These are phyloP conservation scores for Aspergillus quadrilineatus DNA, from an alignment of 2,329 filamentous ascomycete species.

Conservation along the genomic window DNA sequence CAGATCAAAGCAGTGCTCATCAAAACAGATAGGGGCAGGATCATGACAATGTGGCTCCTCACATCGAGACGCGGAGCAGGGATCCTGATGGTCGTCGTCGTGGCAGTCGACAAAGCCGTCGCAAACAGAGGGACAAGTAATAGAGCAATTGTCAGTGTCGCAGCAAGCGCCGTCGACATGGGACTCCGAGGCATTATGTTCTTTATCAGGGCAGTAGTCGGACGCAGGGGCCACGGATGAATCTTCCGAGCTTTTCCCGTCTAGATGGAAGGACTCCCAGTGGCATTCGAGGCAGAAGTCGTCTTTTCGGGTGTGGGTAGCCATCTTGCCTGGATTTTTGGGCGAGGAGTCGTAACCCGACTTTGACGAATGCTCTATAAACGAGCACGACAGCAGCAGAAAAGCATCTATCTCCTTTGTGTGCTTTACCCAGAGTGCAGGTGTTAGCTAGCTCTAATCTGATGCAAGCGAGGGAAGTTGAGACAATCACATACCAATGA, in stretches of 20 bases:
- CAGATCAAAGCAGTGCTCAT: conserved; percentile 35
- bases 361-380: conserved; percentile 6
- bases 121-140: conserved; percentile 41
- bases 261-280: conserved; percentile 41
- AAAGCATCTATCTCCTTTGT: conserved; percentile 9
- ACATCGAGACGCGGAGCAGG: conserved; percentile 38
- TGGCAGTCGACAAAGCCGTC: conserved; percentile 44
- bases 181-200: conserved; percentile 28
- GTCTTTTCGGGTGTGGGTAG: conserved; percentile 30
- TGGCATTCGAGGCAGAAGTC: conserved; percentile 44
- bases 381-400: conserved; percentile 8
- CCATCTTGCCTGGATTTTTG: conserved; percentile 26
- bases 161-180: conserved; percentile 39
- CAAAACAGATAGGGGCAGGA: conserved; percentile 39
- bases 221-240: conserved; percentile 21
- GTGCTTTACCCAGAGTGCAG: neutral
- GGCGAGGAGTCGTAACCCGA: neutral
- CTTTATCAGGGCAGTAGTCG: conserved; percentile 31
- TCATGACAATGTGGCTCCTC: conserved; percentile 30
- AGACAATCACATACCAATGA: conserved; percentile 18
- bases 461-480: conserved; percentile 1
- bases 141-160: conserved; percentile 39
- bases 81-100: conserved; percentile 26
- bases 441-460: conserved; percentile 1
- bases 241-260: conserved; percentile 29